Evolutionary conservation across 1,139 yeast genomes (phyloP), one percentile per base, ranked within the genome.

Genomic region (Kodamaea sp.): DNA sequence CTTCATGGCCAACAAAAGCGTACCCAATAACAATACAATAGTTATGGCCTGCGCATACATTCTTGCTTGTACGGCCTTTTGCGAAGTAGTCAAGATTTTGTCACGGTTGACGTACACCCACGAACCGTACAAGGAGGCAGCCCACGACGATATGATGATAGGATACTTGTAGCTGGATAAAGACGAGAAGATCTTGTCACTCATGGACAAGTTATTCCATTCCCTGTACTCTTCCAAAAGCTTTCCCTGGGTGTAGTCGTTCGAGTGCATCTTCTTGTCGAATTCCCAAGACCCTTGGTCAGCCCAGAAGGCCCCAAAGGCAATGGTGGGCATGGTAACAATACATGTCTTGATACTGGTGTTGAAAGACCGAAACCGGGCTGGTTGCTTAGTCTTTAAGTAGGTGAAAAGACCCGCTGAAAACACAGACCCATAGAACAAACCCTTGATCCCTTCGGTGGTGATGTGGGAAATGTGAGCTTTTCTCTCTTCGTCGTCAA

Each of bases 11-110:
- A 83, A 65, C 31, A 80, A 77, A 46, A 83, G 70, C 2, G 88
- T 76, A 22, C 78, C 83, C 43, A 83, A 62, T 46, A 83, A 65
- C 42, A 84, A 64, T 10, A 74, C 69, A 38, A 83, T 83, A 3
- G 90, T 80, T 41, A 86, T 66, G 44, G 84, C 88, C 62, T 88
- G 96, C 7, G 96, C 96, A 57, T 86, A 87, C 83, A 87, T 88
- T 75, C 96, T 83, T 19, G 96, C 96, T 59, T 85, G 95, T 20
- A 86, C 95, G 24, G 87, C 80, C 62, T 88, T 89, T 63, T 89
- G 96, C 4, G 95, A 67, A 41, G 76, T 76, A 39, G 89, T 76
- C 81, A 88, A 73, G 60, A 80, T 71, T 49, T 80, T 83, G 61
- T 88, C 95, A 48, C 75, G 76, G 66, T 86, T 83, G 35, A 87